Evolutionary conservation across 106 monocot genomes (phyloP).

Genomic region (Ottelia alismoides): DNA sequence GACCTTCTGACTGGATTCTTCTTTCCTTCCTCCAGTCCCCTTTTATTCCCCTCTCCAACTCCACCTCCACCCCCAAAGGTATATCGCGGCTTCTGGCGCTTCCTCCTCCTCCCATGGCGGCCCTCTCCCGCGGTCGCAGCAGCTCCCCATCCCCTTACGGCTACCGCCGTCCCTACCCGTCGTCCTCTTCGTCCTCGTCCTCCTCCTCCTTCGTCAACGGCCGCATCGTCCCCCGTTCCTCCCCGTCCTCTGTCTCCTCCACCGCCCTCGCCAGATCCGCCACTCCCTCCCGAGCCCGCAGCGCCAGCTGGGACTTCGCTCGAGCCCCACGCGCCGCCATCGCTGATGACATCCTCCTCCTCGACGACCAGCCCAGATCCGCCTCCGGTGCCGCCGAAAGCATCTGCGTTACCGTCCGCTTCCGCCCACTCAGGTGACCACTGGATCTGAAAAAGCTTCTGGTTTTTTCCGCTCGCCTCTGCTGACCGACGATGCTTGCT

Average conservation of each 20-base stretch:
- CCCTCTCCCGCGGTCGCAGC: constrained; percentile 46
- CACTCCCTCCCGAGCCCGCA: constrained; percentile 37
- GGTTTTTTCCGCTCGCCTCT: background rate
- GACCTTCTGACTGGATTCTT: too few species aligned
- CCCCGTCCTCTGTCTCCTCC: constrained; percentile 80
- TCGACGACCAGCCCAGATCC: constrained; percentile 36
- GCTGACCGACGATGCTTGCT: background rate
- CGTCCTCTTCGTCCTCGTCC: constrained; percentile 52
- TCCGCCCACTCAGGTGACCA: constrained; percentile 78
- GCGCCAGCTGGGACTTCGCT: constrained; percentile 4
- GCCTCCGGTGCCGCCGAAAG: too few species aligned
- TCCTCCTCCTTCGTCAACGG: constrained; percentile 45
- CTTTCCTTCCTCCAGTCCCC: too few species aligned
- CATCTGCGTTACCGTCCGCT: constrained; percentile 87
- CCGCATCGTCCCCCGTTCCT: constrained; percentile 70
- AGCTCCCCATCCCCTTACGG: constrained; percentile 84
- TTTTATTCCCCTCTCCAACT: too few species aligned
- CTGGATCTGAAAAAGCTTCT: background rate
- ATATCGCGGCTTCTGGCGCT: too few species aligned
- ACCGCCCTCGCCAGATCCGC: constrained; percentile 27
- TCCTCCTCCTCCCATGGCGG: too few species aligned
- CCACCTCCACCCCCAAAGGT: too few species aligned
- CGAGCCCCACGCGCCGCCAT: constrained; percentile 14
- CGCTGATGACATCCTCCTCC: constrained; percentile 41
- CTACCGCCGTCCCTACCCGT: constrained; percentile 35